phyloP scores from a whole-genome alignment of 352 stramenopile genomes.

The Phytophthora hybrid region DNA sequence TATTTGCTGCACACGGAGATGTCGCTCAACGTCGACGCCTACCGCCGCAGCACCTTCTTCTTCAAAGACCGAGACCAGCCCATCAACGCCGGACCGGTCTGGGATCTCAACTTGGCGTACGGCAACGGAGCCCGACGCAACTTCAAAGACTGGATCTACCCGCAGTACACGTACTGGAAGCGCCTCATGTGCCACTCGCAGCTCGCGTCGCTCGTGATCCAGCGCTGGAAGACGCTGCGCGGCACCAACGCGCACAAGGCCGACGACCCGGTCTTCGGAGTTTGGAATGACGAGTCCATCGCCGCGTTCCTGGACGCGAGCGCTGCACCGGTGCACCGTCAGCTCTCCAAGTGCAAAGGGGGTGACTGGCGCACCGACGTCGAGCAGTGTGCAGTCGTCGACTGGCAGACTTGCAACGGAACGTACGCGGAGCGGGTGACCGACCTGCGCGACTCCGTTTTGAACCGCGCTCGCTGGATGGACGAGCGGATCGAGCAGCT shows the following conservation, averaged over 20 bases:
- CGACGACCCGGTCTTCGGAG: constrained; percentile 35
- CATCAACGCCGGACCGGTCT: constrained; percentile 82
- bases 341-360: constrained; percentile 62
- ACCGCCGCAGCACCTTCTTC: constrained; percentile 82
- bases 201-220: constrained; percentile 74
- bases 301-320: constrained; percentile 60
- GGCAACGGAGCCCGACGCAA: constrained; percentile 66
- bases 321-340: constrained; percentile 49
- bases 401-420: constrained; percentile 61
- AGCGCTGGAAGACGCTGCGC: constrained; percentile 78
- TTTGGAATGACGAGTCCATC: constrained; percentile 67
- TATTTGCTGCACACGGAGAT: constrained; percentile 87
- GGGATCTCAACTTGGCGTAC: constrained; percentile 85
- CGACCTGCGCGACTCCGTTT: constrained; percentile 51
- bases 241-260: constrained; percentile 23
- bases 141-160: constrained; percentile 78
- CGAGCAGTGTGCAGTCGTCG: constrained; percentile 64
- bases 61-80: constrained; percentile 79
- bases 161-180: constrained; percentile 84
- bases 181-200: constrained; percentile 83
- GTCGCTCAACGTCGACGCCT: constrained; percentile 84
- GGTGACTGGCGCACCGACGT: constrained; percentile 61
- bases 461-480: constrained; percentile 75
- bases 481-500: constrained; percentile 71
- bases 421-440: constrained; percentile 65